Percentiles rank a stretch among this genome's conserved stretches.
These are phyloP conservation scores for Candida pseudofarinosa DNA, from an alignment of 805 yeast species.

Conservation along the genomic window DNA sequence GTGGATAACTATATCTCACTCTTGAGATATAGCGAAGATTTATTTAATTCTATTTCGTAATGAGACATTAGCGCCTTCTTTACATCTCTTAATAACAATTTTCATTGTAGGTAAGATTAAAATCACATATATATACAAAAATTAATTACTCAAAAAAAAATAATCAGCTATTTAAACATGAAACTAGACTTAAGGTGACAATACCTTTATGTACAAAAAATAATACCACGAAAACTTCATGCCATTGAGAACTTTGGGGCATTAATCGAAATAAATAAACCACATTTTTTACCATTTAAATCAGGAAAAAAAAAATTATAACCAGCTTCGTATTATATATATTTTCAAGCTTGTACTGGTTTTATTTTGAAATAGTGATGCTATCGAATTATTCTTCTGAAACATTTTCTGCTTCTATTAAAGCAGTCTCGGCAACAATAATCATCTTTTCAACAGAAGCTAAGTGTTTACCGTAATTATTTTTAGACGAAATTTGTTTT, in stretches of 20 bases:
- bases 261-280: background rate
- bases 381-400: background rate
- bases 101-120: background rate
- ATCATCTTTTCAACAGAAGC: slow-evolving; percentile 77
- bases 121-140: background rate
- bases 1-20: too few relatives aligned
- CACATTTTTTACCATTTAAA: background rate
- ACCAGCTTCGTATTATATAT: background rate
- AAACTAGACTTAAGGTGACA: background rate
- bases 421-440: slow-evolving; percentile 49
- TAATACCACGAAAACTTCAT: background rate
- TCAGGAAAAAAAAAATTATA: background rate
- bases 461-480: slow-evolving; percentile 73
- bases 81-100: too few relatives aligned
- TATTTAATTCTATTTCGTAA: too few relatives aligned
- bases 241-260: background rate
- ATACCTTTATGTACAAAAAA: background rate
- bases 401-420: slow-evolving; percentile 33
- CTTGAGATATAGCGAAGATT: background rate
- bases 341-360: background rate
- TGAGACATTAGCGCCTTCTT: too few relatives aligned
- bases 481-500: slow-evolving; percentile 60
- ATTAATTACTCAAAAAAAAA: background rate
- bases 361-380: background rate
- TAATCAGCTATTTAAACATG: background rate